Evolutionary conservation across 371 early-diverging fungal species (phyloP), one percentile per base, ranked within the genome.

Genomic region (Mucor velutinosus): DNA sequence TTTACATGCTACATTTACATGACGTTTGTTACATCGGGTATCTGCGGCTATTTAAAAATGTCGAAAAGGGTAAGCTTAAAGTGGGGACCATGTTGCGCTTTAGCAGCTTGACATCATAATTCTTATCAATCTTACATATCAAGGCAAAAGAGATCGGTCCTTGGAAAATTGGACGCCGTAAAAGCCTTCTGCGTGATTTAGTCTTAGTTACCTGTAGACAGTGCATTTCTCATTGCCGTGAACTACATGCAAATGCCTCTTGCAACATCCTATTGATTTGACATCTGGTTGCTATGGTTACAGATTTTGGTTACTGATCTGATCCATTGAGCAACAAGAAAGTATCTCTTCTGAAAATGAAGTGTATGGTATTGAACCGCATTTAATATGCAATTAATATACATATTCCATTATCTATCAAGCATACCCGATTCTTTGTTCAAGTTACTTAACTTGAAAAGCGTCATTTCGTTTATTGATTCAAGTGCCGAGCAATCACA

Each of bases 151-250:
- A n/a, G 25, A 19, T 57, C 57, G 30, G 57, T 8, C 15, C 32
- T 57, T 30, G n/a, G 17, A 57, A 57, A 32, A 57, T 57, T 57
- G 33, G 21, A 57, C 57, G 57, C 57, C 57, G 57, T 57, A 32
- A 57, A 53, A 27, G 27, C 4, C 12, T 27, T 53, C 27, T 23
- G 14, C 27, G 25, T 27, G 5, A 53, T 53, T 53, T 53, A 53
- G 53, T 53, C 25, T 53, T 27, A 27, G 53, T 53, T 47, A 53
- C 27, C 53, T 11, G 53, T 27, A 53, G 27, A 14, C 53, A 53
- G 25, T 53, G 21, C 47, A 47, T 47, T 47, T 47, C 47, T n/a
- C 47, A 23, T 47, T 47, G 21, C 41, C 21, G 21, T 47, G 21
- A 27, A 53, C 1, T 25, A 27, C 27, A 53, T 15, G 15, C 27